Conservation (phyloP, 2,329 filamentous ascomycete species). For the Diaporthe velutina region DNA sequence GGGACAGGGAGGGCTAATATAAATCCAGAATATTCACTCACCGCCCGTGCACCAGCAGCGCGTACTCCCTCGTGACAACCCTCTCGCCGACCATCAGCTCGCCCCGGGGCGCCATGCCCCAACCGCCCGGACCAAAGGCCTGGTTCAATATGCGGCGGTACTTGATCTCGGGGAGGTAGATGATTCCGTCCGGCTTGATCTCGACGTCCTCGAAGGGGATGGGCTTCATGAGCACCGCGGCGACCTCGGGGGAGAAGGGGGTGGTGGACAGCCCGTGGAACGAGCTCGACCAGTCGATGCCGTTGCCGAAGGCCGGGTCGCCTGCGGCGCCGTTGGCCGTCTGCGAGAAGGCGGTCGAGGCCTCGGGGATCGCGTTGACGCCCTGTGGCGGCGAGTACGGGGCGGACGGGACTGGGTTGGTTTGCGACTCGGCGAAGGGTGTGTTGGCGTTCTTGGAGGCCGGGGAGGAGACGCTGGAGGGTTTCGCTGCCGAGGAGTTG, state of each 20-base stretch:
- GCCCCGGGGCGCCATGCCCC: conserved; percentile 91
- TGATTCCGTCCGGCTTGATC: conserved; percentile 96
- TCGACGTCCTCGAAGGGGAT: conserved; percentile 84
- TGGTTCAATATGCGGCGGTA: conserved; percentile 91
- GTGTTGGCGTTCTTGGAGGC: conserved; percentile 34
- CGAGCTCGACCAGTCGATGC: conserved; percentile 83
- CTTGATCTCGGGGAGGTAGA: conserved; percentile 98
- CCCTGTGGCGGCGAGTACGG: conserved; percentile 33
- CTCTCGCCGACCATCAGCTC: conserved; percentile 88
- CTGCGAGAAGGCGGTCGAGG: conserved; percentile 34
- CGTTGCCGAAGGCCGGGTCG: conserved; percentile 35
- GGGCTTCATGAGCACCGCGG: conserved; percentile 75
- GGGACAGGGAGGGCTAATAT: too few relatives aligned
- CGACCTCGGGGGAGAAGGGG: conserved; percentile 79
- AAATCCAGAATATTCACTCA: conserved; percentile 50
- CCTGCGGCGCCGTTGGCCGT: neutral
- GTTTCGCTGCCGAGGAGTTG: neutral
- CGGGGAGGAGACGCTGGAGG: neutral
- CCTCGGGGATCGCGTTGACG: conserved; percentile 33
- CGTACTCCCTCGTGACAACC: conserved; percentile 90
- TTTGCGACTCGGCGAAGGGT: conserved; percentile 34
- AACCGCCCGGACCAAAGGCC: conserved; percentile 94
- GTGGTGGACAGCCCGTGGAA: conserved; percentile 82
- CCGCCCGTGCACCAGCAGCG: conserved; percentile 88
- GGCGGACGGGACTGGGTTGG: conserved; percentile 26